Evolutionary conservation across 1,139 yeast species (phyloP), one percentile per base, ranked within the genome.

Genomic region (Blastobotrys petasosporus): DNA sequence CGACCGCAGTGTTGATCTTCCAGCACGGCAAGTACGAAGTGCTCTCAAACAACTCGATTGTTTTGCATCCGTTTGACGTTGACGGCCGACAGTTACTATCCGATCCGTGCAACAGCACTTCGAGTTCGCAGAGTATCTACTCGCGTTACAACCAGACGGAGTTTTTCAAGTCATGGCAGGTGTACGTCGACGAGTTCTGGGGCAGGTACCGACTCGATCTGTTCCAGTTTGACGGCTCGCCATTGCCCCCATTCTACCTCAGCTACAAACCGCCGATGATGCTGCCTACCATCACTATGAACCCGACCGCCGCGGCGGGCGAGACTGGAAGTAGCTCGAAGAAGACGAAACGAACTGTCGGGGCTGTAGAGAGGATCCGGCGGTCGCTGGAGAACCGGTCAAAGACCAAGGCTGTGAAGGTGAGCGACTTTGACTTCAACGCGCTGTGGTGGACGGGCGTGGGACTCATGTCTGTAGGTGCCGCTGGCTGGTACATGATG

Each of bases 201-300:
- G 98, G 97, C 23, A 76, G 85, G 60, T 80, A 80, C 67, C 76
- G 79, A 52, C 74, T 92, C 49, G 83, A 82, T 53, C 71, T 92
- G 52, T 84, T 75, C 67, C 80, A 83, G 68, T 83, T 77, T 57
- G 95, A 88, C 64, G 97, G 97, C 16, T 67, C 85, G 16, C 79
- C 79, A 47, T 69, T 85, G 74, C 94, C 87, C 56, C 97, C 98
- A 0, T 68, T 92, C 58, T 92, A 86, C 65, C 75, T 92, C 66
- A 95, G 94, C 2, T 92, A 90, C 70, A 77, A 76, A 60, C 98
- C 98, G 7, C 95, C 98, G 15, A 74, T 84, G 76, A 92, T 92
- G 98, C 77, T 92, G 53, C 98, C 98, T 17, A 92, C 98, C 1
- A 68, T 67, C 47, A 90, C 97, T 1, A 71, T 92, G 73, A 90